Evolutionary conservation across 1,139 yeast species (phyloP).

Genomic region (Diutina rugosa): DNA sequence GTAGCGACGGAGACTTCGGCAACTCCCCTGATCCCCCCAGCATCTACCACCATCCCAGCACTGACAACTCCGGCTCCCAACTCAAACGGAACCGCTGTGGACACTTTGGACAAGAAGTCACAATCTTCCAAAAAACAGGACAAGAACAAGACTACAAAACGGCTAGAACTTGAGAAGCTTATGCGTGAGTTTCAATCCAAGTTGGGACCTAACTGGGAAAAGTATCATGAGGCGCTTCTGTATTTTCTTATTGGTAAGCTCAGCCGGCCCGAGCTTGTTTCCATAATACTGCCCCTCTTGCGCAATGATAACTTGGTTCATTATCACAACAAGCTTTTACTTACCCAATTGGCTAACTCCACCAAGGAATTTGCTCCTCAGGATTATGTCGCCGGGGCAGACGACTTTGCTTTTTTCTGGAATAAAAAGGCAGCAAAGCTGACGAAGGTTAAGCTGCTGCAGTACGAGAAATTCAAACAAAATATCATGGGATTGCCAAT

Average conservation of each 20-base stretch:
- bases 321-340: conserved; percentile 70
- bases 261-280: conserved; percentile 62
- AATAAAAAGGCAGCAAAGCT: conserved; percentile 28
- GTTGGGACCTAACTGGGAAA: conserved; percentile 75
- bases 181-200: conserved; percentile 62
- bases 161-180: conserved; percentile 53
- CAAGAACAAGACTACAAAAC: conserved; percentile 24
- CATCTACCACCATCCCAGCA: not conserved
- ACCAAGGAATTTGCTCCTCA: conserved; percentile 32
- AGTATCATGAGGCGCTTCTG: conserved; percentile 69
- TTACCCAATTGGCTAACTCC: conserved; percentile 77
- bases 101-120: conserved; percentile 11
- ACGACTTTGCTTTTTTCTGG: conserved; percentile 49
- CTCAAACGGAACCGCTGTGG: not conserved
- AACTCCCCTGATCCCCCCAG: not conserved
- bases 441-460: conserved; percentile 39
- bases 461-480: conserved; percentile 70
- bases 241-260: conserved; percentile 67
- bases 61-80: not conserved
- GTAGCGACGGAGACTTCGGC: not conserved
- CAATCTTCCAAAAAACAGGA: conserved; percentile 19
- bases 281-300: conserved; percentile 39
- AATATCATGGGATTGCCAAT: conserved; percentile 82
- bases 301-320: conserved; percentile 25
- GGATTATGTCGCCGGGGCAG: conserved; percentile 6